Base-by-base conservation (phyloP, 108 stramenopile genomes). In the Nannochloropsis gaditana region DNA sequence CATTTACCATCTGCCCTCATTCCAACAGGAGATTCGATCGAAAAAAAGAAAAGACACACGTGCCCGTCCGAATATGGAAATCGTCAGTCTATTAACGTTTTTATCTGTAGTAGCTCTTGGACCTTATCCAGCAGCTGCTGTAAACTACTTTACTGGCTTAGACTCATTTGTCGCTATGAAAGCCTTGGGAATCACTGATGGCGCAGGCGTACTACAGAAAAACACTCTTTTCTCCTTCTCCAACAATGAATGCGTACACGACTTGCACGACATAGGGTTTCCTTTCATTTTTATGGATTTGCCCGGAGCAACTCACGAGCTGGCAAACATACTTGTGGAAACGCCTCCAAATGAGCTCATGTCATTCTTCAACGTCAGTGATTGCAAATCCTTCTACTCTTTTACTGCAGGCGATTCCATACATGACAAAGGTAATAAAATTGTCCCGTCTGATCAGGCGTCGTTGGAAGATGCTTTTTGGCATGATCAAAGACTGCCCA, bases 371-470 rank as follows among this genome's bases (percentile, higher is more conserved):
- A n/a, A 73, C 59, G 8, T 73, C 8, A 15, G n/a, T 73, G 59
- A 73, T 73, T 73, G 59, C 59, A 73, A 73, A n/a, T 73, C 59
- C n/a, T 73, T 73, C 2, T 4, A n/a, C n/a, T 73, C 15, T n/a
- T 73, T 73, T n/a, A 73, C 59, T n/a, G 59, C 59, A n/a, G 59
- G 59, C n/a, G 59, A 73, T 73, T 73, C 59, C 59, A n/a, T 73
- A n/a, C 59, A 73, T n/a, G 2, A 2, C 15, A 73, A 6, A 73
- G 59, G 59, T n/a, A 73, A 4, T 15, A 73, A 73, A n/a, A 15
- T 73, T 73, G n/a, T n/a, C 4, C 59, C 59, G 2, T n/a, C 59
- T n/a, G n/a, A n/a, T 73, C 19, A n/a, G n/a, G 19, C 15, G 4
- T 3, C 15, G n/a, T 6, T 73, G 59, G 59, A 6, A 15, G 59